These are phyloP conservation scores for Biancaea sappan DNA, from an alignment of 306 rosid species.

Conservation along the genomic window DNA sequence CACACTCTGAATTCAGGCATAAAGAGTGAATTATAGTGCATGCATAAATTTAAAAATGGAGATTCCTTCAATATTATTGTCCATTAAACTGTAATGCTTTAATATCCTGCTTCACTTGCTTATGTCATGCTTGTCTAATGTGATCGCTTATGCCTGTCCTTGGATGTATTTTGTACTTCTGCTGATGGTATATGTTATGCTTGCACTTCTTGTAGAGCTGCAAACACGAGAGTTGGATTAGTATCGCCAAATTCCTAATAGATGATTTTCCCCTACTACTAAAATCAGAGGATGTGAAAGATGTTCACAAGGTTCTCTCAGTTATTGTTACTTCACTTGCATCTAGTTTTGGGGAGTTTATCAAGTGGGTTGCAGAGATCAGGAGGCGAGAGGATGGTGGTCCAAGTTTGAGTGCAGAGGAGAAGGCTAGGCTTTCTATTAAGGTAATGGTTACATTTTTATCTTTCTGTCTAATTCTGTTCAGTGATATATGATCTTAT, in stretches of 20 bases:
- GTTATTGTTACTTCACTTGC: slow-evolving; percentile 67
- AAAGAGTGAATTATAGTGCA: background rate
- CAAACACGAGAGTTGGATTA: slow-evolving; percentile 90
- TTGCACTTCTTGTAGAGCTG: slow-evolving; percentile 73
- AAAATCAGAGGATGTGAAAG: slow-evolving; percentile 62
- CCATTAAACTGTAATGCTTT: background rate
- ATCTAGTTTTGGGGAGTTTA: slow-evolving; percentile 79
- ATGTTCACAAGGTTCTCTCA: slow-evolving; percentile 62
- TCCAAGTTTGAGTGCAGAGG: slow-evolving; percentile 75
- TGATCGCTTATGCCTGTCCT: slow-evolving; percentile 19
- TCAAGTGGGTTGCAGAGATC: slow-evolving; percentile 93
- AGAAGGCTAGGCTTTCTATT: slow-evolving; percentile 76
- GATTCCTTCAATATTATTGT: slow-evolving; percentile 7
- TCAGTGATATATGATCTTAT: background rate
- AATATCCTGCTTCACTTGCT: background rate
- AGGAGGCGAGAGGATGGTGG: slow-evolving; percentile 80
- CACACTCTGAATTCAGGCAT: background rate
- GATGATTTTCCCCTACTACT: slow-evolving; percentile 82
- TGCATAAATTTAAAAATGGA: background rate
- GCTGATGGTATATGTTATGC: slow-evolving; percentile 9
- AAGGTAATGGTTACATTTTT: slow-evolving; percentile 57
- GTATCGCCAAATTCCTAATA: slow-evolving; percentile 73
- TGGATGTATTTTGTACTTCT: slow-evolving; percentile 25
- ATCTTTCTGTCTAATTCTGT: slow-evolving; percentile 22
- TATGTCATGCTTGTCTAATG: slow-evolving; percentile 13